Percentiles rank a stretch among this genome's conserved stretches.
These are phyloP conservation scores for Leucaena leucocephala DNA, from an alignment of 306 rosid species.

Conservation along the genomic window DNA sequence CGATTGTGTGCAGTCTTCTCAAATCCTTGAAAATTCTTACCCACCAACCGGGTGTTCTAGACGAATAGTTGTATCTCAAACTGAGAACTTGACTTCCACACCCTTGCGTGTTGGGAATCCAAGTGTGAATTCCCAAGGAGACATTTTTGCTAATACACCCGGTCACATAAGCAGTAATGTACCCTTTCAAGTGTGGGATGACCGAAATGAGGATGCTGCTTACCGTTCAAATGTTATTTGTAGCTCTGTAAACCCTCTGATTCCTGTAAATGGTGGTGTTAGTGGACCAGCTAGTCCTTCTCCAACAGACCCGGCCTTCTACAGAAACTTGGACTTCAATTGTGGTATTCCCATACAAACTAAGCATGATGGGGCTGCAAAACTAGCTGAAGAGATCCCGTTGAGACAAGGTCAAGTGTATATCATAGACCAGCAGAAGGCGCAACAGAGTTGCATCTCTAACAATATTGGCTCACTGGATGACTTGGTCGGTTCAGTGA, in stretches of 20 bases:
- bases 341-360: conserved; percentile 47
- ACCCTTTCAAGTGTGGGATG: conserved; percentile 66
- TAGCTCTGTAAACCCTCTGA: conserved; percentile 50
- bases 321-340: conserved; percentile 48
- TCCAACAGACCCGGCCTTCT: conserved; percentile 41
- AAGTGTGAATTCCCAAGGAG: conserved; percentile 44
- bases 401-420: conserved; percentile 47
- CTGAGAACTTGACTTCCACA: conserved; percentile 37
- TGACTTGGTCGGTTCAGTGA: conserved; percentile 69
- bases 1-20: conserved; percentile 49
- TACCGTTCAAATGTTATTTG: conserved; percentile 41
- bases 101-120: conserved; percentile 23
- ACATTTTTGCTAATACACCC: conserved; percentile 36
- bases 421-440: conserved; percentile 54
- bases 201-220: conserved; percentile 53
- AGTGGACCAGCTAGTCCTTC: conserved; percentile 44
- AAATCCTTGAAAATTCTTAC: conserved; percentile 44
- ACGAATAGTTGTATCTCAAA: conserved; percentile 34
- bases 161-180: conserved; percentile 45
- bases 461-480: conserved; percentile 75
- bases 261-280: conserved; percentile 51
- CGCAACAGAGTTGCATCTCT: conserved; percentile 48
- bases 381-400: conserved; percentile 44
- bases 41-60: conserved; percentile 41
- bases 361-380: conserved; percentile 49